These are phyloP conservation scores for Setaria italica DNA, from an alignment of 202 grass and related monocot genomes.

Conservation along the genomic window DNA sequence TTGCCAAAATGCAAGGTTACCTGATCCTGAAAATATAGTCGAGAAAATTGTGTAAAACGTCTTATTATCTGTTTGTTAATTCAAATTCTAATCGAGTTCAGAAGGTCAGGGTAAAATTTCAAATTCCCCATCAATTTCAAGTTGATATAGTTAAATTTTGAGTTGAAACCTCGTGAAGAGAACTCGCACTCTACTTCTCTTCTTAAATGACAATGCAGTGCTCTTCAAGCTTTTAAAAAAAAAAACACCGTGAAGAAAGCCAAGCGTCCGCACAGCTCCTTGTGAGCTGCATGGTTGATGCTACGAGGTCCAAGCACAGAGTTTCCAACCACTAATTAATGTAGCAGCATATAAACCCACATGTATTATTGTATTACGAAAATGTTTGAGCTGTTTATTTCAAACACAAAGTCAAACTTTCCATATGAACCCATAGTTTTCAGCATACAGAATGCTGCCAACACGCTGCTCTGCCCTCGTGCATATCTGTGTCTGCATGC, in stretches of 20 bases:
- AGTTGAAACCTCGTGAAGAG: not conserved
- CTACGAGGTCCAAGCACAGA: no score
- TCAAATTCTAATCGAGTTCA: not conserved
- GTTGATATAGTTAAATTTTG: not conserved
- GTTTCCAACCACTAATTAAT: not conserved
- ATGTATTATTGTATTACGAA: not conserved
- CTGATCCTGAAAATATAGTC: no score
- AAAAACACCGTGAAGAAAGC: not conserved
- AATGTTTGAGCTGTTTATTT: not conserved
- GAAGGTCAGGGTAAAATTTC: not conserved
- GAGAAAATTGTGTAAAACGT: not conserved
- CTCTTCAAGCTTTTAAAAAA: no score
- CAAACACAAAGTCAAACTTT: not conserved
- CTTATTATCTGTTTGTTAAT: not conserved
- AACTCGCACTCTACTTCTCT: no score
- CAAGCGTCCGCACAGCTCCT: not conserved
- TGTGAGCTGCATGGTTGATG: not conserved
- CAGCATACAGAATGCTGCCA: not conserved
- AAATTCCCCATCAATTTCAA: not conserved
- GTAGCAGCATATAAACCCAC: not conserved
- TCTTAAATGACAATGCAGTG: no score
- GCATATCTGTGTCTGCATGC: not conserved
- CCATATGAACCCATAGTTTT: constrained; percentile 12
- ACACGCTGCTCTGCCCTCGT: not conserved
- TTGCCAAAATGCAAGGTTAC: no score